phyloP scores from a whole-genome alignment of 257 asterid species.

The Cordia subcordata region DNA sequence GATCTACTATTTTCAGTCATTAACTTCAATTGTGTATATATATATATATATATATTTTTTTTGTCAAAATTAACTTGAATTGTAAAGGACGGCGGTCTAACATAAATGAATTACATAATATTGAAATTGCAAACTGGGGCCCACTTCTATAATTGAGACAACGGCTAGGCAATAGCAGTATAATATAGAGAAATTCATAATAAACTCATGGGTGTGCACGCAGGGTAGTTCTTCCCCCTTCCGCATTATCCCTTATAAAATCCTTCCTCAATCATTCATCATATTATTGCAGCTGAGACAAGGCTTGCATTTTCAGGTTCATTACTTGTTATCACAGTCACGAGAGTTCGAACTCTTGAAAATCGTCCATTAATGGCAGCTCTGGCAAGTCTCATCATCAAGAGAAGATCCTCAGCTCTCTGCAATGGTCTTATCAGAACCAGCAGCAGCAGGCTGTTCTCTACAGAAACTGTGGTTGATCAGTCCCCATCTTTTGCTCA shows the following conservation, averaged over 20 bases:
- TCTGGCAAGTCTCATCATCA: slow-evolving; percentile 36
- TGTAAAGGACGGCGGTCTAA: no score
- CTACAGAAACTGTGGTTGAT: slow-evolving; percentile 26
- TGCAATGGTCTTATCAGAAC: slow-evolving; percentile 17
- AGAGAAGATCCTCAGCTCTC: slow-evolving; percentile 19
- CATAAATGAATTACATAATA: no score
- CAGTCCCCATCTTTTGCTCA: slow-evolving; percentile 59
- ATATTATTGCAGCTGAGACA: background rate
- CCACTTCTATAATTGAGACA: no score
- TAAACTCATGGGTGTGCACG: background rate
- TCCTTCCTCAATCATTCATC: background rate
- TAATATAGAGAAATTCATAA: background rate
- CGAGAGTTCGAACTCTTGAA: background rate
- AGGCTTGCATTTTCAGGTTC: background rate
- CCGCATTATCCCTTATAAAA: background rate
- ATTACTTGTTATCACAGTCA: background rate
- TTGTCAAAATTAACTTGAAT: no score
- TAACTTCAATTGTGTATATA: no score
- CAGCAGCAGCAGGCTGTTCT: slow-evolving; percentile 21
- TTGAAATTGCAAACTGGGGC: no score
- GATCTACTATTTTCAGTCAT: no score
- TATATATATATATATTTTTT: no score
- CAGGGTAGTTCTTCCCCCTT: background rate
- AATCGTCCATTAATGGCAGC: slow-evolving; percentile 38
- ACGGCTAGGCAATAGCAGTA: no score